Evolutionary conservation across 495 filamentous ascomycete genomes (phyloP), one percentile per base, ranked within the genome.

Genomic region (Apiosordaria backusii): DNA sequence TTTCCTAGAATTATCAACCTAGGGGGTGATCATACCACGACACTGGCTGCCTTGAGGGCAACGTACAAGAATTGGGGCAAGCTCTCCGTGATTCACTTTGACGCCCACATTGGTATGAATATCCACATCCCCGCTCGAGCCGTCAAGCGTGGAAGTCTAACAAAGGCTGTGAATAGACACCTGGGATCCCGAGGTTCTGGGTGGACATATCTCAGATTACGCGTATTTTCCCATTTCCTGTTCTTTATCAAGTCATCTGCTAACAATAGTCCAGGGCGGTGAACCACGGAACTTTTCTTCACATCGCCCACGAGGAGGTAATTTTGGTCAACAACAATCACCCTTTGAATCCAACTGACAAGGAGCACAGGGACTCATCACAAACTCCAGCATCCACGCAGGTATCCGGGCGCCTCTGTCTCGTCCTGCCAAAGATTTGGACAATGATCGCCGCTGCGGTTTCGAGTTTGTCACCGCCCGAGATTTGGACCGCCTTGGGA

Each of bases 341-440:
- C 86, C 1, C 25, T 65, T 18, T 22, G 5, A 59, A 5, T 9
- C n/a, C 25, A 15, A 13, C 7, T n/a, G 29, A 50, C 40, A 4
- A 50, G 23, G 21, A 24, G 18, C 80, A 70, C 84, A 94, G 79
- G 92, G 91, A 0, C 81, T 96, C 16, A 82, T 97, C 40, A 86
- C 81, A 59, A 93, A 94, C 72, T 89, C 85, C 50, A 92, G 91
- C 77, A 92, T 97, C 76, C 92, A 95, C 72, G 90, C 89, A 15
- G 92, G 92, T 50, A 92, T 94, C 69, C 89, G 92, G 45, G 93
- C 88, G 0, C 92, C 89, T 0, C 79, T 96, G 0, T 87, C 83
- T 19, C 88, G 89, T 0, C 84, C 84, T 25, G 74, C 75, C 18
- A 86, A 83, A 0, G 92, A 95, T 74, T 89, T 93, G 69, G 84